A percentile compares a stretch with the other conserved stretches of the same genome.
Evolutionary conservation across 2,329 filamentous ascomycete species (phyloP).

Genomic region (Beauveria asiatica): DNA sequence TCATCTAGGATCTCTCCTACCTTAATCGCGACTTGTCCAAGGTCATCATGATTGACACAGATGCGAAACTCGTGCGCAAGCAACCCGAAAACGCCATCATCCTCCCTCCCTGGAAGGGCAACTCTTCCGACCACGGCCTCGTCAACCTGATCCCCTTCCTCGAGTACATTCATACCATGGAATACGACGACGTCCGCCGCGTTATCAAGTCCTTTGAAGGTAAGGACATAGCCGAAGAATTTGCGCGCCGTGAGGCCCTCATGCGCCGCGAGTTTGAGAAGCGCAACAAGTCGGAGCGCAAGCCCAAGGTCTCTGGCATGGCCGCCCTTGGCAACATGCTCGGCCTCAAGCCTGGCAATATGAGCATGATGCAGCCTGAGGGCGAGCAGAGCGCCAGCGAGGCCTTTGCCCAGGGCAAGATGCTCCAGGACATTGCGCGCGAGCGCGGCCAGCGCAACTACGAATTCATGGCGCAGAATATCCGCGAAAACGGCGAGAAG

Average conservation of each 20-base stretch:
- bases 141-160: constrained; percentile 91
- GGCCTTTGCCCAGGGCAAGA: constrained; percentile 85
- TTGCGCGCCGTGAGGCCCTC: constrained; percentile 77
- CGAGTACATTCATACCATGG: constrained; percentile 93
- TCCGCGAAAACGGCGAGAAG: constrained; percentile 85
- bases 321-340: constrained; percentile 63
- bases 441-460: constrained; percentile 89
- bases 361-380: constrained; percentile 51
- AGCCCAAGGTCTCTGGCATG: constrained; percentile 50
- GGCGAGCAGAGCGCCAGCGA: constrained; percentile 65
- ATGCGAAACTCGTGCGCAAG: constrained; percentile 68
- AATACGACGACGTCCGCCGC: constrained; percentile 76
- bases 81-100: constrained; percentile 97
- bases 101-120: constrained; percentile 81
- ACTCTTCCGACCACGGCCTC: constrained; percentile 74
- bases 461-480: constrained; percentile 79
- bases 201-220: constrained; percentile 84
- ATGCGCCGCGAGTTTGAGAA: constrained; percentile 80
- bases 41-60: constrained; percentile 88
- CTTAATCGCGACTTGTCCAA: constrained; percentile 94
- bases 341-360: constrained; percentile 64
- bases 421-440: constrained; percentile 88
- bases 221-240: constrained; percentile 82
- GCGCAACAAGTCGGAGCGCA: constrained; percentile 55
- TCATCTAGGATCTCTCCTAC: constrained; percentile 77